phyloP scores from a whole-genome alignment of 108 stramenopile species.

The Bacterosira constricta region DNA sequence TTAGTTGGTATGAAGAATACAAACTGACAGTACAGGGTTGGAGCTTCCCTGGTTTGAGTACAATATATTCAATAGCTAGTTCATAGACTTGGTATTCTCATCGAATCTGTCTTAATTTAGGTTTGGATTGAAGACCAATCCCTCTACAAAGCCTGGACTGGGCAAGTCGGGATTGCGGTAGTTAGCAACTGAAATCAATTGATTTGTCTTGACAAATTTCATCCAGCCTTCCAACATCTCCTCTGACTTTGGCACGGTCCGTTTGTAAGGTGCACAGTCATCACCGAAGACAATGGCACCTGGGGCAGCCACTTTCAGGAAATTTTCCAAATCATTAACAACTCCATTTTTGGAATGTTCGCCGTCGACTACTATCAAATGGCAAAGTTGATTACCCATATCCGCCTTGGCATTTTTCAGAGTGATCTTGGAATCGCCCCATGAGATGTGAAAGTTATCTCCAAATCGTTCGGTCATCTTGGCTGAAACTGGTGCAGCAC shows the following conservation, averaged over 20 bases:
- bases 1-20: too few species aligned
- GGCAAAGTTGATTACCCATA: constrained; percentile 10
- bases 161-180: constrained; percentile 21
- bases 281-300: constrained; percentile 24
- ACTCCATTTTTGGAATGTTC: constrained; percentile 23
- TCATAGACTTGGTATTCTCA: too few species aligned
- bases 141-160: constrained; percentile 18
- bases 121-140: too few species aligned
- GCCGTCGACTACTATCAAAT: constrained; percentile 19
- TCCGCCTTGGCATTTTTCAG: constrained; percentile 1
- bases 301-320: constrained; percentile 2
- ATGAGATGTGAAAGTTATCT: constrained; percentile 9
- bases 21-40: too few species aligned
- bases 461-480: constrained; percentile 2
- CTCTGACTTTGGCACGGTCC: constrained; percentile 20
- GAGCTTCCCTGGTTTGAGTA: too few species aligned
- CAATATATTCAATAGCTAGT: too few species aligned
- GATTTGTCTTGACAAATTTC: background rate
- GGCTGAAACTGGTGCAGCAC: background rate
- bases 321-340: constrained; percentile 8
- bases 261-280: constrained; percentile 25
- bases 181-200: constrained; percentile 17
- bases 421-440: constrained; percentile 13
- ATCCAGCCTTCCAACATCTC: constrained; percentile 24
- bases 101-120: too few species aligned